Evolutionary conservation across 2,329 filamentous ascomycete species (phyloP).

Genomic region (Truncatella angustata): DNA sequence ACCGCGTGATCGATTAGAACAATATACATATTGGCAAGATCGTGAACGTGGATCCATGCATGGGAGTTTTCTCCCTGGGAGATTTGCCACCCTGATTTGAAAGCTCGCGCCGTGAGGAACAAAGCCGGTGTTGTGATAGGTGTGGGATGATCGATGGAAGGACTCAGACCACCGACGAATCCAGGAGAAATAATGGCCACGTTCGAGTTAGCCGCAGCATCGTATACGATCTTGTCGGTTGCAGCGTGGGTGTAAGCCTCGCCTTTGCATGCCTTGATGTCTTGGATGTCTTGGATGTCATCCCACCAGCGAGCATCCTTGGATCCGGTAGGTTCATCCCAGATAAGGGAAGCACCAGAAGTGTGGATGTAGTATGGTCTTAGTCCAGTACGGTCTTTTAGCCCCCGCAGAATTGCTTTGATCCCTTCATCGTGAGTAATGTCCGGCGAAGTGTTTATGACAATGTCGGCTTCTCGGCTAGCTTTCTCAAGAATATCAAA

Average conservation of each 20-base stretch:
- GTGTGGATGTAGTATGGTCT: conserved; percentile 18
- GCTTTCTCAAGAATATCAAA: conserved; percentile 8
- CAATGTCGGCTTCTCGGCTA: conserved; percentile 16
- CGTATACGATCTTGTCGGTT: conserved; percentile 17
- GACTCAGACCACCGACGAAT: conserved; percentile 18
- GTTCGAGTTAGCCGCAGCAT: conserved; percentile 12
- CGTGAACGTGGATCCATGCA: conserved; percentile 16
- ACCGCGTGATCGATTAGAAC: conserved; percentile 15
- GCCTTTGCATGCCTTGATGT: conserved; percentile 11
- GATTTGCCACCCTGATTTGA: conserved; percentile 16
- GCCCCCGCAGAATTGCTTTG: conserved; percentile 10
- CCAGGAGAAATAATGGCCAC: conserved; percentile 19
- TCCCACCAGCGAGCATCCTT: conserved; percentile 15
- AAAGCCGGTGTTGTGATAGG: conserved; percentile 16
- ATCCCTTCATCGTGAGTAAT: conserved; percentile 15
- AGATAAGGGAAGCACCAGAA: conserved; percentile 17
- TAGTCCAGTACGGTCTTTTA: background rate
- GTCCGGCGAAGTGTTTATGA: conserved; percentile 18
- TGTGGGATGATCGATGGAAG: conserved; percentile 15
- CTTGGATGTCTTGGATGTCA: conserved; percentile 15
- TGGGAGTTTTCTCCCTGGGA: conserved; percentile 14
- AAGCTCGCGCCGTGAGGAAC: conserved; percentile 14
- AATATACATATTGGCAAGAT: conserved; percentile 16
- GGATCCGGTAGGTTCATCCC: conserved; percentile 13
- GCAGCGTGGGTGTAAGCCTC: conserved; percentile 16